These are phyloP conservation scores for Ascocoryne sarcoides DNA, from an alignment of 2,329 filamentous ascomycete genomes.

Conservation along the genomic window DNA sequence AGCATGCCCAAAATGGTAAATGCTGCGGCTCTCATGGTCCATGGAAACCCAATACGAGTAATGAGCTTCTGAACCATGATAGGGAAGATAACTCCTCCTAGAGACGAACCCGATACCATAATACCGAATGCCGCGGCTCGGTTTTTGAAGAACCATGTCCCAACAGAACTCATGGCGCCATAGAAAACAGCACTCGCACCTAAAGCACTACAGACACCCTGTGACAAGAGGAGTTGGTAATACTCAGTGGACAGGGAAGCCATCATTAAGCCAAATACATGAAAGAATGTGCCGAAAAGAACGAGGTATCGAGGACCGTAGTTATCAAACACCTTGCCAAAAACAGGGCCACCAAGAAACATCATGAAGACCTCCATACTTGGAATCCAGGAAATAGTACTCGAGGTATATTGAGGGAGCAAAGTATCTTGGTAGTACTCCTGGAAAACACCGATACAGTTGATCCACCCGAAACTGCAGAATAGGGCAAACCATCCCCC, in stretches of 20 bases:
- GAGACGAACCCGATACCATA: conserved; percentile 39
- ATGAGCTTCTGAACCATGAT: conserved; percentile 52
- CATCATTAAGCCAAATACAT: conserved; percentile 58
- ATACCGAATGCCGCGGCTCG: conserved; percentile 40
- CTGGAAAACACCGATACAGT: conserved; percentile 46
- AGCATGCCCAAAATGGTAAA: conserved; percentile 49
- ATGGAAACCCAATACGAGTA: conserved; percentile 42
- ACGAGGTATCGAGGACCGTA: conserved; percentile 49
- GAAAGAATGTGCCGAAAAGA: conserved; percentile 41
- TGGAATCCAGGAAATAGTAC: conserved; percentile 54
- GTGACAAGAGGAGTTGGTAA: conserved; percentile 43
- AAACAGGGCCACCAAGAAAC: conserved; percentile 45
- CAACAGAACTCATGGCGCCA: conserved; percentile 32
- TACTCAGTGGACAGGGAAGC: conserved; percentile 45
- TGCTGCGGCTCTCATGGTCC: conserved; percentile 47
- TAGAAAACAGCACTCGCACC: conserved; percentile 40
- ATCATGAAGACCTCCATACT: conserved; percentile 48
- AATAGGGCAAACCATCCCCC: conserved; percentile 39
- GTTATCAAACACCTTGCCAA: conserved; percentile 56
- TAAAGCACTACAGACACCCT: conserved; percentile 37
- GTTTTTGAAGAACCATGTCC: conserved; percentile 41
- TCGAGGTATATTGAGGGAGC: conserved; percentile 40
- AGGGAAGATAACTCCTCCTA: conserved; percentile 50
- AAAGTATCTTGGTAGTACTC: conserved; percentile 46
- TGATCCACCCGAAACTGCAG: conserved; percentile 42